Percentiles rank a stretch among this genome's conserved stretches.
phyloP scores from a whole-genome alignment of 176 grass and related monocot species.

The Eragrostis nindensis region DNA sequence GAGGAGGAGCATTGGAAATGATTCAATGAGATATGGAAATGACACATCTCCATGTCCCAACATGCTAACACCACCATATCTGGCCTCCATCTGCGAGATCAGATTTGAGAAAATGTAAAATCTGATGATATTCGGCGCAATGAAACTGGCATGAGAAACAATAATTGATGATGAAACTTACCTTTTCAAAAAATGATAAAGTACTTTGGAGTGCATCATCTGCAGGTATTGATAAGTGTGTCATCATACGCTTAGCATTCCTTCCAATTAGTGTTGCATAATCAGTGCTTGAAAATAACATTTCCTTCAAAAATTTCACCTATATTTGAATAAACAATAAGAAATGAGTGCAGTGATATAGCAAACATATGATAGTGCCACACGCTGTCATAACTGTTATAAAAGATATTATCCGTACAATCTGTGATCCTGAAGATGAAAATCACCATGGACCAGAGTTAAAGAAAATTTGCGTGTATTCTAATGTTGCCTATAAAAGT shows the following conservation, averaged over 20 bases:
- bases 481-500: slow-evolving; percentile 6
- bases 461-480: neutral
- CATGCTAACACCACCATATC: slow-evolving; percentile 73
- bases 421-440: neutral
- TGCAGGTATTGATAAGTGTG: slow-evolving; percentile 61
- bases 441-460: neutral
- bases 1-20: slow-evolving; percentile 85
- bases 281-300: slow-evolving; percentile 66
- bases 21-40: slow-evolving; percentile 84
- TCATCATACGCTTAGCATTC: slow-evolving; percentile 95
- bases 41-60: slow-evolving; percentile 60
- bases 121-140: neutral
- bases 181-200: slow-evolving; percentile 91
- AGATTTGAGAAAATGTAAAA: neutral
- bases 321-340: slow-evolving; percentile 46
- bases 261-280: slow-evolving; percentile 53
- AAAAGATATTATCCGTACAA: neutral
- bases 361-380: slow-evolving; percentile 5
- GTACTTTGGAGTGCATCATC: slow-evolving; percentile 85
- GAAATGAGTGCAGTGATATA: neutral
- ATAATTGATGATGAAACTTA: slow-evolving; percentile 32
- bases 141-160: slow-evolving; percentile 19
- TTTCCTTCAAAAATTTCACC: slow-evolving; percentile 74
- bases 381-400: no score
- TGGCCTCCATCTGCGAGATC: slow-evolving; percentile 84